Base-by-base conservation (phyloP, 108 stramenopile genomes). In the Chaetoceros muelleri region DNA sequence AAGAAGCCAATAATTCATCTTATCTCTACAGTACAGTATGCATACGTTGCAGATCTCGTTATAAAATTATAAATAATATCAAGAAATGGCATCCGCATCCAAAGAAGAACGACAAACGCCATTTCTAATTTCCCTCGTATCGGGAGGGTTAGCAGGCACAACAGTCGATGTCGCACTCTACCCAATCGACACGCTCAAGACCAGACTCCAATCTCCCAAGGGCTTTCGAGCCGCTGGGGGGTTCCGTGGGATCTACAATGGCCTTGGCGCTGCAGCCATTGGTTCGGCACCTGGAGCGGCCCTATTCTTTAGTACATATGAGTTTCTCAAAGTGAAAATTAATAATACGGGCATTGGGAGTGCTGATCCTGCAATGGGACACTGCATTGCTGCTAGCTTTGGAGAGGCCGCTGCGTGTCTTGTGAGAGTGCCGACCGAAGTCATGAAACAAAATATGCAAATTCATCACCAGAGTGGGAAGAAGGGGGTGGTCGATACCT, bases 361-460 rank as follows among this genome's bases (percentile, higher is more conserved):
- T 22, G 58, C 54, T 40, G 28, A 52, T 45, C 64, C 53, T n/a
- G 78, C 78, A 13, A 26, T 75, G 24, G 66, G 83, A 16, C 97
- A 99, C 69, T 92, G 94, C 83, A 50, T 70, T 0, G 80, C 97
- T 2, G 99, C 99, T 2, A 76, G 76, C 1, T 63, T 84, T 17
- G 99, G 95, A 10, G 99, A 99, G 60, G 61, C 90, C 2, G 80
- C 82, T 29, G 97, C 96, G 13, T 96, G 96, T 68, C 65, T 97
- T 40, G 93, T 99, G 0, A 87, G 99, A 0, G 98, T 97, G 13
- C 99, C 99, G 3, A 95, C 95, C 10, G 99, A 99, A 66, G 94
- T 97, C 1, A 68, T 99, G 54, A 99, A 99, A 75, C 82, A 94
- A 28, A 90, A 88, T 47, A 94, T 96, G 95, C 99, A 99, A 73